Conservation (phyloP, 331 rosid species). For the Acacia pycnantha region DNA sequence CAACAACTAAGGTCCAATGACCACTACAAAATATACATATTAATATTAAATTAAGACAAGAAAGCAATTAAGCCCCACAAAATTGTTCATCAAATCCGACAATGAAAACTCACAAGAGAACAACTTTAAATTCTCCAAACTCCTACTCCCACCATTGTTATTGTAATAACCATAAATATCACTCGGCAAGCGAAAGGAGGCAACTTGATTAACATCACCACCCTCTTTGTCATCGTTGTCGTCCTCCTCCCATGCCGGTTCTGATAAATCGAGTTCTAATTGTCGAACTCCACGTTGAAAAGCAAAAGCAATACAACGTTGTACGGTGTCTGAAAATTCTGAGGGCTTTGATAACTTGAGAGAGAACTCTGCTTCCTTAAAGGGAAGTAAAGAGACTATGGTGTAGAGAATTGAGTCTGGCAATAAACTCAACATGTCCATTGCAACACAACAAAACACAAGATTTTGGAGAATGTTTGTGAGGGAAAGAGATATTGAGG, state of each 20-base stretch:
- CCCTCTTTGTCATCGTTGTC: background rate
- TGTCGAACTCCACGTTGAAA: slow-evolving; percentile 6
- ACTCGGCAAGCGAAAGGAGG: slow-evolving; percentile 30
- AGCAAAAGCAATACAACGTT: slow-evolving; percentile 27
- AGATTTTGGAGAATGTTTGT: too few species aligned
- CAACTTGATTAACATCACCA: background rate
- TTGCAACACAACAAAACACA: too few species aligned
- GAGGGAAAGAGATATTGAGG: too few species aligned
- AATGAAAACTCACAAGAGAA: slow-evolving; percentile 30
- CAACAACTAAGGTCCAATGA: too few species aligned
- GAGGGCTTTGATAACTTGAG: background rate
- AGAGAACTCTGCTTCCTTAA: slow-evolving; percentile 42
- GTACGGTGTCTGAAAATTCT: background rate
- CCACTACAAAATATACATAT: too few species aligned
- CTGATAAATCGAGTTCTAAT: slow-evolving; percentile 45
- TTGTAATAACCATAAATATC: background rate
- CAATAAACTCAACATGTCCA: too few species aligned
- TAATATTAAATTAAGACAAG: too few species aligned
- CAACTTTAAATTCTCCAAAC: slow-evolving; percentile 36
- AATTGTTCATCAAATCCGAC: background rate
- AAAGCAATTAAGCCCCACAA: slow-evolving; percentile 25
- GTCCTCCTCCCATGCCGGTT: background rate
- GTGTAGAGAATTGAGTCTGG: background rate
- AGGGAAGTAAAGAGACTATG: slow-evolving; percentile 43
- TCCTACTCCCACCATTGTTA: background rate